These are phyloP conservation scores for Ophiobolus disseminans DNA, from an alignment of 2,329 filamentous ascomycete genomes.

Conservation along the genomic window DNA sequence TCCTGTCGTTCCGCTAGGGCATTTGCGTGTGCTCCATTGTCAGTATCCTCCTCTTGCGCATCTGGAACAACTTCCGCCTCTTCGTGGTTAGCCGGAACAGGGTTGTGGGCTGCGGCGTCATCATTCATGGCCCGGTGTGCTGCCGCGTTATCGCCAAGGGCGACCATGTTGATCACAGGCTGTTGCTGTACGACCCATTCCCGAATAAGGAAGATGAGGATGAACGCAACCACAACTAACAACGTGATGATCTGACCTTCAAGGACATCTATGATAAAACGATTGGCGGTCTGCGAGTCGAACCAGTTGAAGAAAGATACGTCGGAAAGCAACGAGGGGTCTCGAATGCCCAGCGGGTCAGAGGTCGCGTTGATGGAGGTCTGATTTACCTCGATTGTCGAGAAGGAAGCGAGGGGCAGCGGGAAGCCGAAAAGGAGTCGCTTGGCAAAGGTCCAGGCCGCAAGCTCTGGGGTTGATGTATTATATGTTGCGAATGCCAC, in stretches of 20 bases:
- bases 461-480: conserved; percentile 49
- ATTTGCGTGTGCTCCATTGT: neutral
- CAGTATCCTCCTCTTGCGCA: conserved; percentile 11
- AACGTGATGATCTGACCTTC: conserved; percentile 95
- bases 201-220: conserved; percentile 92
- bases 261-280: conserved; percentile 78
- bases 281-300: conserved; percentile 73
- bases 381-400: conserved; percentile 26
- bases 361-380: conserved; percentile 39
- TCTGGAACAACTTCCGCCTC: conserved; percentile 13
- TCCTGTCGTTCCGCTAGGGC: neutral
- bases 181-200: conserved; percentile 99
- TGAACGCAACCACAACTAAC: conserved; percentile 89
- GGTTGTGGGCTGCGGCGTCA: conserved; percentile 14
- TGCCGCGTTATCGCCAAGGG: conserved; percentile 42
- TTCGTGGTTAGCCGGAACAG: conserved; percentile 1
- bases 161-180: conserved; percentile 81
- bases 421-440: conserved; percentile 48
- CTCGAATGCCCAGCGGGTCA: conserved; percentile 28
- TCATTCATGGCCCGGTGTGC: conserved; percentile 32
- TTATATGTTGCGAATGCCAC: conserved; percentile 52
- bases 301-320: conserved; percentile 60
- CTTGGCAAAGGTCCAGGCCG: conserved; percentile 56
- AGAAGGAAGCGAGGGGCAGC: conserved; percentile 35
- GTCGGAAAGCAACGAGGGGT: conserved; percentile 61